phyloP scores from a whole-genome alignment of 108 stramenopile genomes.

The Skeletonema potamos region DNA sequence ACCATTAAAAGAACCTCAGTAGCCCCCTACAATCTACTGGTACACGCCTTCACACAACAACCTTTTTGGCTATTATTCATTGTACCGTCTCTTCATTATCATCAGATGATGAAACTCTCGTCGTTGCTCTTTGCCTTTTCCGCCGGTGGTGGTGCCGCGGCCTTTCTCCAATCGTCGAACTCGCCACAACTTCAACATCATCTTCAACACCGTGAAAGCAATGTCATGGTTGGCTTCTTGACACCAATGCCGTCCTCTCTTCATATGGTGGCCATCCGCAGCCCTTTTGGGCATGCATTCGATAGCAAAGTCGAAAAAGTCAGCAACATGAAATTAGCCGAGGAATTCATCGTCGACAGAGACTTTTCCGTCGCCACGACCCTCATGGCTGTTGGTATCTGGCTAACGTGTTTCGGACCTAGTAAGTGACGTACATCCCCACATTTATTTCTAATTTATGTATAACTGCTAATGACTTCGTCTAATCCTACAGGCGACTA shows the following conservation, averaged over 20 bases:
- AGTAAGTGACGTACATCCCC: constrained; percentile 16
- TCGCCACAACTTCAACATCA: constrained; percentile 2
- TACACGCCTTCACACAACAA: no score
- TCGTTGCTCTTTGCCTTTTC: not conserved
- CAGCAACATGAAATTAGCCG: no score
- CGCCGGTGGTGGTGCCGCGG: not conserved
- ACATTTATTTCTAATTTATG: not conserved
- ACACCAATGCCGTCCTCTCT: constrained; percentile 6
- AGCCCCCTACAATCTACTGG: no score
- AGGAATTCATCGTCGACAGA: constrained; percentile 37
- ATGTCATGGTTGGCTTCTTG: not conserved
- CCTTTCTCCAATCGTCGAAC: constrained; percentile 28
- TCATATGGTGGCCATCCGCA: constrained; percentile 44
- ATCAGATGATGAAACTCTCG: constrained; percentile 16
- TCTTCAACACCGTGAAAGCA: not conserved
- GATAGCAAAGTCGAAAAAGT: constrained; percentile 1
- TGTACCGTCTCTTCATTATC: not conserved
- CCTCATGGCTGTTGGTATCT: constrained; percentile 34
- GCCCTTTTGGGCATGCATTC: constrained; percentile 28
- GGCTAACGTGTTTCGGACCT: constrained; percentile 39
- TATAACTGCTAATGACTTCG: not conserved
- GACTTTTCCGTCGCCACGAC: constrained; percentile 37
- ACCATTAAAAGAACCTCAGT: no score
- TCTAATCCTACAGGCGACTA: constrained; percentile 4
- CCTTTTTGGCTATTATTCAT: no score